These are phyloP conservation scores for Venturia oleaginea DNA, from an alignment of 2,329 filamentous ascomycete genomes.

Conservation along the genomic window DNA sequence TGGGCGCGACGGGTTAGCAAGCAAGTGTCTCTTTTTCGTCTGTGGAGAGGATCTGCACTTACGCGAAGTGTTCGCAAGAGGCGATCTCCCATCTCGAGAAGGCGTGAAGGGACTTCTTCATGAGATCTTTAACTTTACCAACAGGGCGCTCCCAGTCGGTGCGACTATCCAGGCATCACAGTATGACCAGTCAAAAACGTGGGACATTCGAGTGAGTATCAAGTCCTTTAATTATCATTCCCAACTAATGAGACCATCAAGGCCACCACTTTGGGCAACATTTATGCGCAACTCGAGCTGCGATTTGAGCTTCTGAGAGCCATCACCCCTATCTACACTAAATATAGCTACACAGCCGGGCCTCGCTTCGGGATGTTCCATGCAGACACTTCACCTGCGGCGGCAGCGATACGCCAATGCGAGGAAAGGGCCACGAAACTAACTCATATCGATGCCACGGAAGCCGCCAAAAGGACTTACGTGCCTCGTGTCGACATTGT, in stretches of 20 bases:
- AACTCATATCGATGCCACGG: constrained; percentile 42
- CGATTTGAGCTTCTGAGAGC: constrained; percentile 48
- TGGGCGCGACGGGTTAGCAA: constrained; percentile 79
- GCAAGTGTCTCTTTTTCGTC: constrained; percentile 71
- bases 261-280: constrained; percentile 39
- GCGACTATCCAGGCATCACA: constrained; percentile 40
- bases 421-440: constrained; percentile 35
- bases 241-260: not conserved
- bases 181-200: constrained; percentile 37
- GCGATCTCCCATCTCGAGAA: constrained; percentile 46
- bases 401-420: constrained; percentile 34
- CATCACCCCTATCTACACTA: constrained; percentile 48
- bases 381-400: constrained; percentile 34
- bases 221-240: constrained; percentile 17
- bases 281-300: constrained; percentile 54
- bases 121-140: constrained; percentile 39
- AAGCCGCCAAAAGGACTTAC: constrained; percentile 23
- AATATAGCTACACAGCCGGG: constrained; percentile 42
- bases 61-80: constrained; percentile 50
- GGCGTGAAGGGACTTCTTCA: constrained; percentile 41
- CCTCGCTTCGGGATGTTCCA: constrained; percentile 20
- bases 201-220: constrained; percentile 41
- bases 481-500: constrained; percentile 41
- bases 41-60: constrained; percentile 45
- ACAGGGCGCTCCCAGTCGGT: constrained; percentile 26